Conservation (phyloP, 2,329 filamentous ascomycete genomes). For the Aspergillus fischeri region DNA sequence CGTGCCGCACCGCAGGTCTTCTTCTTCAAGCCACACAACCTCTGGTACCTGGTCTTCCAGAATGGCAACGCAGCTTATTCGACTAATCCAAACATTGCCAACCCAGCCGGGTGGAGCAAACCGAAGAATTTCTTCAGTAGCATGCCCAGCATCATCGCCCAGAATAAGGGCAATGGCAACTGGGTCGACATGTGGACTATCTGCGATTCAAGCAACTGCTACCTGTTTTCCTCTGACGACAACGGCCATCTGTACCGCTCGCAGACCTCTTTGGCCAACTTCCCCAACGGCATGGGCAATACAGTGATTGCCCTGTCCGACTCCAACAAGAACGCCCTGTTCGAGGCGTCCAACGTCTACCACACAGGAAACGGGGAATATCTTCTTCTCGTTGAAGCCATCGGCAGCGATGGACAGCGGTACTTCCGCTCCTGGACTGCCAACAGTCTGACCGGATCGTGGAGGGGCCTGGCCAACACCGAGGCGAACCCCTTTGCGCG, state of each 20-base stretch:
- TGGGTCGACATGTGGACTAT: slow-evolving; percentile 62
- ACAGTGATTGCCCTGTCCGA: slow-evolving; percentile 52
- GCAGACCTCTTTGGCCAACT: slow-evolving; percentile 59
- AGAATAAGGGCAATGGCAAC: slow-evolving; percentile 44
- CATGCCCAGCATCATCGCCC: slow-evolving; percentile 40
- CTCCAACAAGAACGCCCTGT: slow-evolving; percentile 51
- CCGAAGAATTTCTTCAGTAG: slow-evolving; percentile 55
- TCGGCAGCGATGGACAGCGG: slow-evolving; percentile 50
- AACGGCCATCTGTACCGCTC: slow-evolving; percentile 64
- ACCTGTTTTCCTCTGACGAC: slow-evolving; percentile 65
- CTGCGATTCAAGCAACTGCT: slow-evolving; percentile 58
- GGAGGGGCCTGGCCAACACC: slow-evolving; percentile 54
- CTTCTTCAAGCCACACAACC: slow-evolving; percentile 57
- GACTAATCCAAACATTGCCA: slow-evolving; percentile 53
- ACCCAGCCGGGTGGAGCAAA: slow-evolving; percentile 50
- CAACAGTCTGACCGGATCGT: slow-evolving; percentile 51
- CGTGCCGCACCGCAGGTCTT: slow-evolving; percentile 59
- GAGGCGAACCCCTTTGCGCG: slow-evolving; percentile 63
- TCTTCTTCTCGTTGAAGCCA: slow-evolving; percentile 65
- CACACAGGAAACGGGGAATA: slow-evolving; percentile 55
- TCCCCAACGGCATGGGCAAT: slow-evolving; percentile 58
- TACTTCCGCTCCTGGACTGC: slow-evolving; percentile 67
- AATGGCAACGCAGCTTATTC: slow-evolving; percentile 59
- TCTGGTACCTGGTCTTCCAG: slow-evolving; percentile 65
- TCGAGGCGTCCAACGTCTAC: slow-evolving; percentile 66